Evolutionary conservation across 352 stramenopile species (phyloP), one percentile per base, ranked within the genome.

Genomic region (Phytopythium delawarense): DNA sequence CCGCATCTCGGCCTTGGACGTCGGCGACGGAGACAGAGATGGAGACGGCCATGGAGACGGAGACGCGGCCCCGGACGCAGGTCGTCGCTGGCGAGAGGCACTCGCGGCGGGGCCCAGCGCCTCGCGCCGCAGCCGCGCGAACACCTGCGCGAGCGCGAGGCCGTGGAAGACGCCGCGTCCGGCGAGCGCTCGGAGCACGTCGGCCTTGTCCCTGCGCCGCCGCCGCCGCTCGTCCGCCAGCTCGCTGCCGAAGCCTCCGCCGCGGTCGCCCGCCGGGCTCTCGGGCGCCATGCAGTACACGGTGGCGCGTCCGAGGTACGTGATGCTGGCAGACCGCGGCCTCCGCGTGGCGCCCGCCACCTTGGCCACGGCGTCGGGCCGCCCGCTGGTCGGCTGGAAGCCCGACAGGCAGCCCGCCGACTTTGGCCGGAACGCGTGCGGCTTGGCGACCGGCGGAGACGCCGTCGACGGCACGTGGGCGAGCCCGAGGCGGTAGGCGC

Each of bases 401-500:
- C 62, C 62, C 18, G 67, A 21, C 23, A 61, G 62, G 16, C 63
- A 71, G 42, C 66, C 66, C 28, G 72, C 72, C 20, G 72, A 83
- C 25, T 75, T 73, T 16, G 75, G 75, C 0, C 75, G 75, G 40
- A 83, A 81, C 20, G 60, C 61, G 0, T 7, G 4, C 28, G 51
- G 30, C 9, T 72, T 50, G 7, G 61, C n/a, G 12, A 6, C 5
- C 39, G 39, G 18, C 4, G 48, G 20, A 40, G 56, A 40, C 54
- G 71, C 9, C 5, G 69, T 74, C 7, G 74, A 81, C 30, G 66
- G 75, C 2, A 82, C 65, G 0, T 64, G 37, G 7, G 84, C 67
- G 23, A 89, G 70, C 4, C 81, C 81, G 18, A 88, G 75, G 2
- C 81, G 78, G 58, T 86, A 87, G 4, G 78, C 61, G 32, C 78